phyloP scores from a whole-genome alignment of 2,329 filamentous ascomycete species.

The Colletotrichum sublineola region DNA sequence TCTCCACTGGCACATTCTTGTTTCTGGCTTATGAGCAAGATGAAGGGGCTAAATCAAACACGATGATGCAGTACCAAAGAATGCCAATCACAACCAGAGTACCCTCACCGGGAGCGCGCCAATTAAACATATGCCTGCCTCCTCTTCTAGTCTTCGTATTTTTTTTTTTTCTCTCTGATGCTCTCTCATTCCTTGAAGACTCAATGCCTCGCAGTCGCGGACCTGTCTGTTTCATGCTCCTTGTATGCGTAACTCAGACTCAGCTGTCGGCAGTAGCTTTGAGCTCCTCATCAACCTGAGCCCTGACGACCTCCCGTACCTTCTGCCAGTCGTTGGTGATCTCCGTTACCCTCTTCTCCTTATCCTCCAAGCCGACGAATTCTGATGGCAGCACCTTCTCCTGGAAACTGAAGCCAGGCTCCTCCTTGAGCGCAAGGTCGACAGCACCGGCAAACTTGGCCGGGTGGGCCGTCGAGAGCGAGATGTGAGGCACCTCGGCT shows the following conservation, averaged over 20 bases:
- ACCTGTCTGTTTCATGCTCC: slow-evolving; percentile 1
- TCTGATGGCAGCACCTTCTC: slow-evolving; percentile 82
- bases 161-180: not conserved
- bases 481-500: slow-evolving; percentile 76
- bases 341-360: slow-evolving; percentile 79
- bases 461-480: slow-evolving; percentile 93
- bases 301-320: slow-evolving; percentile 81
- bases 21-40: slow-evolving; percentile 7
- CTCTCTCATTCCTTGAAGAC: not conserved
- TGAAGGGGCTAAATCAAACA: slow-evolving; percentile 10
- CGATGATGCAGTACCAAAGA: slow-evolving; percentile 4
- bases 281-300: slow-evolving; percentile 78
- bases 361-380: slow-evolving; percentile 82
- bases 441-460: slow-evolving; percentile 94
- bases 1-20: slow-evolving; percentile 5
- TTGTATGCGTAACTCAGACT: slow-evolving; percentile 5
- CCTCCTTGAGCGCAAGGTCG: slow-evolving; percentile 78
- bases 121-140: slow-evolving; percentile 16
- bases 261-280: slow-evolving; percentile 35
- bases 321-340: slow-evolving; percentile 80
- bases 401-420: slow-evolving; percentile 81
- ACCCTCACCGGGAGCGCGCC: not conserved
- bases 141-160: slow-evolving; percentile 3
- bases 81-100: slow-evolving; percentile 15
- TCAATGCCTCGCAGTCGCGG: not conserved